Conservation (phyloP, 2,329 filamentous ascomycete genomes). For the Verticillium tricorpus region DNA sequence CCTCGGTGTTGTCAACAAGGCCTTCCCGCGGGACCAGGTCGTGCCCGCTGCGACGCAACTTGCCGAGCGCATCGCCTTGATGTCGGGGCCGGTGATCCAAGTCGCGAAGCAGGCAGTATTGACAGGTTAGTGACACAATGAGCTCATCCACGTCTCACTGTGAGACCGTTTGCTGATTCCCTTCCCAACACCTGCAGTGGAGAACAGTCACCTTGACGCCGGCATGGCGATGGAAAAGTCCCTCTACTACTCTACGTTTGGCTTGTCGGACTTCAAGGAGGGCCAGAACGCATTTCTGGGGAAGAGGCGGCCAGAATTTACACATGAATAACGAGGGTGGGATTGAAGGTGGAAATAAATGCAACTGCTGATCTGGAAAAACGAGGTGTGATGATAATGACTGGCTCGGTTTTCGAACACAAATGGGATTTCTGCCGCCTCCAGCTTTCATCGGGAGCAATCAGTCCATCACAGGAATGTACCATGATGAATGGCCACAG, state of each 20-base stretch:
- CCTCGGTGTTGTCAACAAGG: conserved; percentile 33
- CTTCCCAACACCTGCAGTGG: conserved; percentile 22
- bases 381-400: no score
- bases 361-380: no score
- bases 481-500: no score
- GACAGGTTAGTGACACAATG: conserved; percentile 24
- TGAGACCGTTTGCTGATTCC: conserved; percentile 12
- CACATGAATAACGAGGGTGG: conserved; percentile 9
- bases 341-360: no score
- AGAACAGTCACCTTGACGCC: conserved; percentile 33
- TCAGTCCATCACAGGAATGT: no score
- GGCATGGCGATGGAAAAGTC: conserved; percentile 31
- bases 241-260: conserved; percentile 31
- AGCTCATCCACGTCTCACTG: background rate
- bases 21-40: conserved; percentile 27
- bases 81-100: conserved; percentile 32
- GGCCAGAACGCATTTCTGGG: conserved; percentile 36
- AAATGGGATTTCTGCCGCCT: no score
- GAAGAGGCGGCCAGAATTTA: conserved; percentile 26
- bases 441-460: no score
- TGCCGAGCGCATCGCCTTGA: conserved; percentile 32
- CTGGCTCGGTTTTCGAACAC: no score
- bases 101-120: conserved; percentile 39
- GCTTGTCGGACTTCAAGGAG: conserved; percentile 32
- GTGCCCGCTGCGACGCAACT: conserved; percentile 30